Base-by-base conservation (phyloP, 2,329 filamentous ascomycete genomes). In the Ustulina deusta region DNA sequence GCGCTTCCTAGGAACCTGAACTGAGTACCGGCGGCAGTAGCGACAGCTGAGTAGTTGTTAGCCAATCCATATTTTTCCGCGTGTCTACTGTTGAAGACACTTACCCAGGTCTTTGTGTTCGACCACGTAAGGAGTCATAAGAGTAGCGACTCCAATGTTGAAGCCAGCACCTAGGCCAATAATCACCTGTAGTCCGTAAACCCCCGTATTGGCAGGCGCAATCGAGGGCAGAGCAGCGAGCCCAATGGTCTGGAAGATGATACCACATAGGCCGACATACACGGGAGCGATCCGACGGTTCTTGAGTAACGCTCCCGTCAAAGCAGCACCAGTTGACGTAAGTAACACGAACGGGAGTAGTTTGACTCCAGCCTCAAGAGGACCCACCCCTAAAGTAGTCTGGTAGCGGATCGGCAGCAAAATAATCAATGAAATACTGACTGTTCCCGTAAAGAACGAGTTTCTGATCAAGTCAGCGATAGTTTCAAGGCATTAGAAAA, bases 1-100 rank as follows among this genome's bases (percentile, higher is more conserved):
- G 63, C 64, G 17, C 68, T 66, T n/a, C 71, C 71, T 3, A 73
- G 52, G 25, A 73, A 71, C 9, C 71, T 59, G 29, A 73, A 69
- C 36, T 73, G 71, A 2, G 65, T 67, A 9, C 52, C 68, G 20
- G 68, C 65, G 29, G 65, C 71, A 6, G 69, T 64, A 17, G 61
- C 69, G 2, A 73, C 63, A 25, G 69, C 69, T 70, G 40, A 46
- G 15, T 17, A 27, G 6, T 32, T 40, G 36, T 65, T 60, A 65
- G 42, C 17, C 3, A 49, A 29, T 15, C 44, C 42, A 20, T 20
- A 5, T 6, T 42, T 40, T 29, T n/a, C 20, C 13, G 27, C 49
- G 27, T 34, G 27, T n/a, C 17, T 34, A 52, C 15, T 32, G 49
- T 32, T 15, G 29, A n/a, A 36, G 25, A 20, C 44, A 64, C 63